Evolutionary conservation across 139 green algal species (phyloP).

Genomic region (Chlamydomonas incerta): DNA sequence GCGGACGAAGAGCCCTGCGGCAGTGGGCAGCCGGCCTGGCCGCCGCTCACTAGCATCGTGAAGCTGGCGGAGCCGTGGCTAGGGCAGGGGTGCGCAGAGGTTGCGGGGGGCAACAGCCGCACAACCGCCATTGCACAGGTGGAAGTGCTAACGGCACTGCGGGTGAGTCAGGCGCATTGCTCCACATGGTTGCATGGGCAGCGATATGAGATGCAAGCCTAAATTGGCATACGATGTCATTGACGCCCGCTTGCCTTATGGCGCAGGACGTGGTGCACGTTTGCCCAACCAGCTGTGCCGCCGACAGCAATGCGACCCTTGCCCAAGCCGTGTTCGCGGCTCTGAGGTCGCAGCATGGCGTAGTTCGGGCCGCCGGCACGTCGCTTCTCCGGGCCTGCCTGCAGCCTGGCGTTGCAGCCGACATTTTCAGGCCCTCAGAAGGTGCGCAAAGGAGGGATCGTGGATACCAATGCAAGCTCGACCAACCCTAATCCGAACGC

Average conservation of each 20-base stretch:
- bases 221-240: too few relatives aligned
- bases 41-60: neutral
- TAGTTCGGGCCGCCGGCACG: neutral
- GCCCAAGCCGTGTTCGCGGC: neutral
- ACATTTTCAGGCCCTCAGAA: neutral
- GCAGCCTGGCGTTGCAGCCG: neutral
- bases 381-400: neutral
- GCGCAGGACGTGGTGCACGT: neutral
- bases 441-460: neutral
- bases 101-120: neutral
- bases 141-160: neutral
- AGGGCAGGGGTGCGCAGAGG: neutral
- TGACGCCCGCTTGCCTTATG: too few relatives aligned
- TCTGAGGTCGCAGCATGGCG: neutral
- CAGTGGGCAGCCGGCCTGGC: neutral
- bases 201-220: too few relatives aligned
- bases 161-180: neutral
- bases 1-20: too few relatives aligned
- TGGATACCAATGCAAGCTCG: neutral
- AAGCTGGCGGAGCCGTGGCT: constrained; percentile 1
- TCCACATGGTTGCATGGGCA: too few relatives aligned
- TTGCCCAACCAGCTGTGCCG: neutral
- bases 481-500: neutral
- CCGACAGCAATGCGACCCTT: neutral
- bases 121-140: neutral